phyloP scores from a whole-genome alignment of 1,284 basidiomycete species.

The Fomitopsis pinicola region DNA sequence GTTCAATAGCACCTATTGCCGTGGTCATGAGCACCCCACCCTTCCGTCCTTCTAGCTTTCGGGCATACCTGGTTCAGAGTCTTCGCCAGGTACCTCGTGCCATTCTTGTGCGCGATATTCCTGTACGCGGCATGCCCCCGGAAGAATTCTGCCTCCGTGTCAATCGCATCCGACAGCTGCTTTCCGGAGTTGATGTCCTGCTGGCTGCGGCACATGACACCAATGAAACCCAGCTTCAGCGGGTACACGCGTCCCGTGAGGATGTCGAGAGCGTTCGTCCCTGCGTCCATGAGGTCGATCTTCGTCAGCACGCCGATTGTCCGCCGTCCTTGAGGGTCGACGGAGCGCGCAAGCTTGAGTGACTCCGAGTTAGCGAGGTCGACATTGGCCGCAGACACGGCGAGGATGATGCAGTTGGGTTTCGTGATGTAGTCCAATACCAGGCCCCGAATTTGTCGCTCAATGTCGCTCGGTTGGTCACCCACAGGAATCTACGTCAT shows the following conservation, averaged over 20 bases:
- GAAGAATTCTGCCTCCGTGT: constrained; percentile 93
- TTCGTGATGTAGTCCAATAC: constrained; percentile 96
- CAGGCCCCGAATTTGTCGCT: constrained; percentile 91
- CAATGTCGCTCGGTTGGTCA: constrained; percentile 93
- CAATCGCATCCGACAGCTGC: constrained; percentile 80
- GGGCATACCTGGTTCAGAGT: constrained; percentile 78
- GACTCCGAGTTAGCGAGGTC: constrained; percentile 98
- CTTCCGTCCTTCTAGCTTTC: neutral
- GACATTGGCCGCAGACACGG: constrained; percentile 96
- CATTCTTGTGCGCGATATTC: constrained; percentile 96
- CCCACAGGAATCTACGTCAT: constrained; percentile 75
- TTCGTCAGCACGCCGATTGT: constrained; percentile 97
- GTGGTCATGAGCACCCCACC: neutral
- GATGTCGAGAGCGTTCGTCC: constrained; percentile 95
- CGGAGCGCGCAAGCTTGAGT: constrained; percentile 91
- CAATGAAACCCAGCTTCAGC: constrained; percentile 96
- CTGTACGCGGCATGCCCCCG: constrained; percentile 86
- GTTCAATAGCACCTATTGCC: constrained; percentile 82
- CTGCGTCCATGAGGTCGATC: constrained; percentile 98
- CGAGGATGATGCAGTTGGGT: constrained; percentile 95
- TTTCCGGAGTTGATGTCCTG: constrained; percentile 95
- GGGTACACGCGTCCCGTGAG: constrained; percentile 96
- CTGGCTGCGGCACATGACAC: constrained; percentile 95
- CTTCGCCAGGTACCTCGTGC: constrained; percentile 93
- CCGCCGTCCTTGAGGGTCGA: constrained; percentile 93